Evolutionary conservation across 495 filamentous ascomycete species (phyloP).

Genomic region (Penicillium daleae): DNA sequence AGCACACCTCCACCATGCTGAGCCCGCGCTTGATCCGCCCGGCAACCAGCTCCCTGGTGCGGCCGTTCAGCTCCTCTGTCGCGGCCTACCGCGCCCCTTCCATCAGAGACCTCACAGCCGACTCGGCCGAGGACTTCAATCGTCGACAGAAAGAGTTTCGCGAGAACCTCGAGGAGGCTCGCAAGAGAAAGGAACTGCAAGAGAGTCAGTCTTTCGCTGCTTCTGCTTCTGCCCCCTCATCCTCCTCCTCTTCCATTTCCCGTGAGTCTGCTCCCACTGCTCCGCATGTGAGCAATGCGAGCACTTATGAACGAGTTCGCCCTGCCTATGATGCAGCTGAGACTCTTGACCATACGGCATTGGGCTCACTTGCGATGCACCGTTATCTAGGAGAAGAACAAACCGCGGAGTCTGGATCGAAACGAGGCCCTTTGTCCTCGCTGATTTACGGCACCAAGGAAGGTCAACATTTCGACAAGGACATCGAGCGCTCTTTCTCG

Average conservation of each 20-base stretch:
- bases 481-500: conserved; percentile 92
- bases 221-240: conserved; percentile 48
- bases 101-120: conserved; percentile 79
- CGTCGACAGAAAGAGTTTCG: conserved; percentile 83
- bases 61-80: conserved; percentile 64
- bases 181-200: conserved; percentile 76
- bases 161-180: conserved; percentile 73
- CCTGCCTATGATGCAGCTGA: conserved; percentile 46
- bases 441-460: conserved; percentile 97
- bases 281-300: conserved; percentile 60
- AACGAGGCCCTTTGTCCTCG: conserved; percentile 58
- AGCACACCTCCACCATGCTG: conserved; percentile 43
- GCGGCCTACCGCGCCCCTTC: conserved; percentile 66
- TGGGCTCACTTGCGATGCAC: conserved; percentile 70
- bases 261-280: conserved; percentile 60
- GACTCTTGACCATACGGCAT: conserved; percentile 48
- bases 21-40: conserved; percentile 53
- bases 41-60: conserved; percentile 50
- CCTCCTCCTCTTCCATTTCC: conserved; percentile 41
- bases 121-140: conserved; percentile 73
- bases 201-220: conserved; percentile 72
- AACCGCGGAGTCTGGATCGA: conserved; percentile 52
- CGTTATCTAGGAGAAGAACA: conserved; percentile 53
- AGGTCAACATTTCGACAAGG: conserved; percentile 86
- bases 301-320: conserved; percentile 32